phyloP scores from a whole-genome alignment of 2,329 filamentous ascomycete species.

The Trichoderma cornu-damae region DNA sequence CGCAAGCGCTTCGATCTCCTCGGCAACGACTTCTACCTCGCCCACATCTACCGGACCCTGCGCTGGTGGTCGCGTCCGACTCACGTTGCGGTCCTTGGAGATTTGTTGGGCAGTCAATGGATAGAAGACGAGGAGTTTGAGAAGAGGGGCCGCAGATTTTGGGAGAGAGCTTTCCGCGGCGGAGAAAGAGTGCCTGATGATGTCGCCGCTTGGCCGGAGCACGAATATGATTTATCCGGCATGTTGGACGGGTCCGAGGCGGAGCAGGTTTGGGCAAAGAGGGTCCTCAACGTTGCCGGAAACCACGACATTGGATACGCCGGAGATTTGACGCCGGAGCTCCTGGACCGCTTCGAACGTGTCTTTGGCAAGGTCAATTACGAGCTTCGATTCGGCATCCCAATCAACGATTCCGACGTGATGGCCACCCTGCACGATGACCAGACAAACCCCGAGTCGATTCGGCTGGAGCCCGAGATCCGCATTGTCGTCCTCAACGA shows the following conservation, averaged over 20 bases:
- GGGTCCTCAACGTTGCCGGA: conserved; percentile 83
- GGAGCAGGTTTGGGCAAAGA: conserved; percentile 59
- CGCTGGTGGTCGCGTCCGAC: conserved; percentile 81
- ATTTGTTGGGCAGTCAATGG: conserved; percentile 94
- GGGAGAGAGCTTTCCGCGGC: conserved; percentile 72
- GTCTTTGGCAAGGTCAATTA: conserved; percentile 87
- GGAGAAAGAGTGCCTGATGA: conserved; percentile 58
- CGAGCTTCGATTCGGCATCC: conserved; percentile 69
- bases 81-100: conserved; percentile 83
- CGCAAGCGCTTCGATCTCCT: conserved; percentile 82
- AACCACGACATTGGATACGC: conserved; percentile 98
- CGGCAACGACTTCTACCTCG: conserved; percentile 92
- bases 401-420: conserved; percentile 37
- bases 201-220: conserved; percentile 43
- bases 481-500: conserved; percentile 84
- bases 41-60: conserved; percentile 81
- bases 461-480: conserved; percentile 58
- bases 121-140: conserved; percentile 80
- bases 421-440: conserved; percentile 41
- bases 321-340: conserved; percentile 74
- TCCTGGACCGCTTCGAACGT: conserved; percentile 74
- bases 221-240: conserved; percentile 48
- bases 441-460: conserved; percentile 41
- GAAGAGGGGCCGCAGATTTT: conserved; percentile 66
- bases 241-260: conserved; percentile 42